Evolutionary conservation across 2,329 filamentous ascomycete species (phyloP), one percentile per base, ranked within the genome.

Genomic region (Sarocladium strictum): DNA sequence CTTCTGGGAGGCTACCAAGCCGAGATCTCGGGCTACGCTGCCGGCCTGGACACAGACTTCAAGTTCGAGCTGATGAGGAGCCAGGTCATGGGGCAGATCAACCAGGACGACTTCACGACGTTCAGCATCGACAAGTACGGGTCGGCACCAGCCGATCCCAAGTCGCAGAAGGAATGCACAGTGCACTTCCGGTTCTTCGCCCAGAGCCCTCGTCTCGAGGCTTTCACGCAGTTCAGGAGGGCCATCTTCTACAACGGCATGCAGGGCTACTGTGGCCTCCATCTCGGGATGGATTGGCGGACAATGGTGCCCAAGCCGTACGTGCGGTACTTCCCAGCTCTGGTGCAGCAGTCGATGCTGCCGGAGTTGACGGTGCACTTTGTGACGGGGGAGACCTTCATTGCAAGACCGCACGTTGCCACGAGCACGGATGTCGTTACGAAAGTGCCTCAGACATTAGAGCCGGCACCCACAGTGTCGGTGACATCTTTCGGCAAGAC

Each of bases 161-260:
- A 51, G 0, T 67, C 63, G 0, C 72, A 76, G 55, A 62, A 63
- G 9, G 58, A 65, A 3, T 71, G 70, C 54, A 76, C 73, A 0
- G 72, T 70, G 1, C 70, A 71, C 51, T 62, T 75, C 11, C 67
- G 73, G 1, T 62, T 75, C n/a, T 74, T 75, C 29, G 64, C 69
- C 2, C 68, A 72, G 57, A 66, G 69, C 9, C 56, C 33, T 11
- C 56, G 53, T 19, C 59, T 54, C 23, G 60, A 63, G 11, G 56
- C 59, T 1, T 61, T 65, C 10, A 53, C 51, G 9, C 56, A 61
- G 11, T 63, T 66, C 35, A 50, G 47, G 11, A 55, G 55, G 14
- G 58, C 58, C 0, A 58, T 66, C 23, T 66, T 64, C 35, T 63
- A 61, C 50, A 67, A 67, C 24, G 64, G 65, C 1, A 63, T 69